Evolutionary conservation across 192 early-diverging fungal species (phyloP).

Genomic region (Gryganskiella cystojenkinii): DNA sequence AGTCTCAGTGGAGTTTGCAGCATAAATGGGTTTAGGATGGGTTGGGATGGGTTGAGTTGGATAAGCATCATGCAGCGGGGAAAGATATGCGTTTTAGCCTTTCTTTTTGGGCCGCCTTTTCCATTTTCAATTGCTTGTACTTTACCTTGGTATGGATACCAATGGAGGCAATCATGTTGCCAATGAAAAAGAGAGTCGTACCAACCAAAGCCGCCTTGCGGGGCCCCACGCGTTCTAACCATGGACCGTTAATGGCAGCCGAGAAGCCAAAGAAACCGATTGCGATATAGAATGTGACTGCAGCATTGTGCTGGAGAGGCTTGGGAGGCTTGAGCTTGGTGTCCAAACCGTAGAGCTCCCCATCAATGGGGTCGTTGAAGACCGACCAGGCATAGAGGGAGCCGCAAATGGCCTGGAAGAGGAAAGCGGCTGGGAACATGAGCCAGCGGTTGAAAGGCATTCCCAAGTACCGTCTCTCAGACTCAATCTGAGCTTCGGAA

Average conservation of each 20-base stretch:
- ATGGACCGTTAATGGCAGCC: constrained; percentile 79
- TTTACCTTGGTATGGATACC: constrained; percentile 64
- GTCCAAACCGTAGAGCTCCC: constrained; percentile 57
- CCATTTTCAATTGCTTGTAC: too few species aligned
- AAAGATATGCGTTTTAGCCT: too few species aligned
- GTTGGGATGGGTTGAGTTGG: too few species aligned
- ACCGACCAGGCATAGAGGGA: constrained; percentile 84
- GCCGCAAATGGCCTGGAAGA: constrained; percentile 80
- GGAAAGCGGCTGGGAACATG: constrained; percentile 74
- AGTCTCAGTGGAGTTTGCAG: background rate
- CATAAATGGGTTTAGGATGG: background rate
- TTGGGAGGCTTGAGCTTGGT: constrained; percentile 57
- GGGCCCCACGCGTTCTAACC: constrained; percentile 82
- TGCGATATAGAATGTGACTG: constrained; percentile 81
- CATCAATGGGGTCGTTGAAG: constrained; percentile 78
- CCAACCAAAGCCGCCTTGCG: constrained; percentile 73
- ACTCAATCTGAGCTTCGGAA: constrained; percentile 63
- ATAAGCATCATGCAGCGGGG: too few species aligned
- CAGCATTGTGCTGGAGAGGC: constrained; percentile 35
- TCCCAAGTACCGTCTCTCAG: constrained; percentile 63
- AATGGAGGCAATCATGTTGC: constrained; percentile 73
- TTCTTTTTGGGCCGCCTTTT: too few species aligned
- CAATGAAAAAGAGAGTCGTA: constrained; percentile 71
- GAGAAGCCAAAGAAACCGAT: constrained; percentile 80
- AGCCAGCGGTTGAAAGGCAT: constrained; percentile 71